These are phyloP conservation scores for Serendipita sp. DNA, from an alignment of 768 basidiomycete genomes.

Conservation along the genomic window DNA sequence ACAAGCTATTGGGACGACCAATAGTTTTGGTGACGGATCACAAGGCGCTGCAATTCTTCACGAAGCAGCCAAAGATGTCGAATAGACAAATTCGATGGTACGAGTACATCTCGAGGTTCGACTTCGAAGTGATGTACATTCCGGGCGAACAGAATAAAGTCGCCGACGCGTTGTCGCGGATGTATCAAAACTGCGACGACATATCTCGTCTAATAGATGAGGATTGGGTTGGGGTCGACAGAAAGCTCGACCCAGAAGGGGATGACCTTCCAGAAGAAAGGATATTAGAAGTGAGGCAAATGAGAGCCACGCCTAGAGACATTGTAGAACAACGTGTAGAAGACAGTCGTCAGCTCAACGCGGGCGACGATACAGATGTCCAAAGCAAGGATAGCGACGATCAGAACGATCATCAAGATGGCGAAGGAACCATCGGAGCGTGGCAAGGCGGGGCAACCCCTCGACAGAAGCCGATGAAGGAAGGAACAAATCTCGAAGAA, in stretches of 20 bases:
- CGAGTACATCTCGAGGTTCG: slow-evolving; percentile 22
- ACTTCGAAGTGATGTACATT: slow-evolving; percentile 21
- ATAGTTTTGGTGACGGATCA: slow-evolving; percentile 24
- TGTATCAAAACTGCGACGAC: neutral
- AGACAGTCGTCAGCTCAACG: slow-evolving; percentile 5
- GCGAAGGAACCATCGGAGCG: neutral
- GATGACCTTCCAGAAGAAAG: neutral
- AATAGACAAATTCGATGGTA: slow-evolving; percentile 25
- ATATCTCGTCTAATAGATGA: too few species aligned
- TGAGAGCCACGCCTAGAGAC: neutral
- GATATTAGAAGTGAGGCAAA: slow-evolving; percentile 6
- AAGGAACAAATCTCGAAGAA: neutral
- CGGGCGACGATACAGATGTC: neutral
- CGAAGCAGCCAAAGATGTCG: slow-evolving; percentile 22
- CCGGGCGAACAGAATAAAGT: slow-evolving; percentile 21
- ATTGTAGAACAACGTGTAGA: neutral
- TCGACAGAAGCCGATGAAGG: neutral
- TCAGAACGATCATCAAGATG: neutral
- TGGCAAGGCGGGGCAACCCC: neutral
- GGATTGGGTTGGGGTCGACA: neutral
- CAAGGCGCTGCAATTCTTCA: slow-evolving; percentile 18
- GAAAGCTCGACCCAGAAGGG: slow-evolving; percentile 3
- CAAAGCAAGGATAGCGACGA: neutral
- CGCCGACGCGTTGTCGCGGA: slow-evolving; percentile 19
- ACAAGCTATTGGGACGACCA: slow-evolving; percentile 19